Evolutionary conservation across 2,329 filamentous ascomycete genomes (phyloP).

Genomic region (Colletotrichum magnum): DNA sequence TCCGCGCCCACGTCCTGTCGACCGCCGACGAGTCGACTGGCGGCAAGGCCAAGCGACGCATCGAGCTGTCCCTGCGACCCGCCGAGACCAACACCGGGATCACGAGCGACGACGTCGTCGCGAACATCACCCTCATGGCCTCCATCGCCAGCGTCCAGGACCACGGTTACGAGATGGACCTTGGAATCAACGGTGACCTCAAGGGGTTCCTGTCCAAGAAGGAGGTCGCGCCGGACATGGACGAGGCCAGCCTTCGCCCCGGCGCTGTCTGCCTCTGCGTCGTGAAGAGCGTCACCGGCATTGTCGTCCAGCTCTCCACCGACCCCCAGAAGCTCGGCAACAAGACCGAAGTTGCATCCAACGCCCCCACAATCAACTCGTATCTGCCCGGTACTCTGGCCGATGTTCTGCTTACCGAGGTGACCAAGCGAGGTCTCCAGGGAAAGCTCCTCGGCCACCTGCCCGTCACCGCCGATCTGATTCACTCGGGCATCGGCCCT

Average conservation of each 20-base stretch:
- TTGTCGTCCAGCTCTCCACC: conserved; percentile 88
- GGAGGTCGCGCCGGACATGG: conserved; percentile 78
- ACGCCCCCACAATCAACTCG: conserved; percentile 88
- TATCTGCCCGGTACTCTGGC: conserved; percentile 94
- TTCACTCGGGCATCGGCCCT: conserved; percentile 86
- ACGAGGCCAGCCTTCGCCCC: conserved; percentile 80
- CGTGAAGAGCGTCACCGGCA: conserved; percentile 82
- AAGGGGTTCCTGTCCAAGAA: conserved; percentile 89
- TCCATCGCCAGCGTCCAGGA: conserved; percentile 94
- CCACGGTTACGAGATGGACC: conserved; percentile 93
- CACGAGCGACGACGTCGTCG: conserved; percentile 78
- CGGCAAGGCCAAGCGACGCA: conserved; percentile 81
- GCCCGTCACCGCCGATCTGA: conserved; percentile 89
- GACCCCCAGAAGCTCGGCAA: conserved; percentile 79
- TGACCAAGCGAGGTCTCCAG: conserved; percentile 79
- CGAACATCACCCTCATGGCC: conserved; percentile 86
- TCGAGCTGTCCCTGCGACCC: conserved; percentile 90
- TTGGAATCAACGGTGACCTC: conserved; percentile 77
- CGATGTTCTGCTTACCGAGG: conserved; percentile 85
- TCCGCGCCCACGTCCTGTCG: conserved; percentile 86
- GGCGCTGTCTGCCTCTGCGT: conserved; percentile 89
- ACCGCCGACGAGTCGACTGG: conserved; percentile 76
- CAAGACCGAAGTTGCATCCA: conserved; percentile 74
- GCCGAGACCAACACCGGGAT: conserved; percentile 83
- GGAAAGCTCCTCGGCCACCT: conserved; percentile 95